These are phyloP conservation scores for Rhizodiscina lignyota DNA, from an alignment of 495 filamentous ascomycete species.

Conservation along the genomic window DNA sequence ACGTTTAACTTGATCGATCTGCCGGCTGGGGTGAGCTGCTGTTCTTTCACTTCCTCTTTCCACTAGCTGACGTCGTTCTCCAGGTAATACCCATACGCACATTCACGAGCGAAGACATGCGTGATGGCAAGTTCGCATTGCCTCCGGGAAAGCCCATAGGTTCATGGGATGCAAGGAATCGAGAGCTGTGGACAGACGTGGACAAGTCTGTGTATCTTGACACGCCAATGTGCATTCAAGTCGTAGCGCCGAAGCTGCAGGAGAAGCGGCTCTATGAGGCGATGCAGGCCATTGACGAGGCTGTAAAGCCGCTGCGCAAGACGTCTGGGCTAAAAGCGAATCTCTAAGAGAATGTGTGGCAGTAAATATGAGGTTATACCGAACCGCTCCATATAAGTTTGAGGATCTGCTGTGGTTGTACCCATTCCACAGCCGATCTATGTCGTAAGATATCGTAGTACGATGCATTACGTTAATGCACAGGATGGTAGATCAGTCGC, in stretches of 20 bases:
- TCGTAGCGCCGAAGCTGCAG: slow-evolving; percentile 40
- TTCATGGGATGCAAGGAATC: slow-evolving; percentile 46
- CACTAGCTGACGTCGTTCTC: background rate
- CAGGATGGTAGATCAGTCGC: too few relatives aligned
- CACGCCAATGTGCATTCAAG: slow-evolving; percentile 39
- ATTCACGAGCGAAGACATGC: too few relatives aligned
- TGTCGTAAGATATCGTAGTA: too few relatives aligned
- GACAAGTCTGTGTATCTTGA: slow-evolving; percentile 39
- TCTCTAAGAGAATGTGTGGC: too few relatives aligned
- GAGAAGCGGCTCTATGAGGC: slow-evolving; percentile 38
- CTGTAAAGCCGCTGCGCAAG: slow-evolving; percentile 10
- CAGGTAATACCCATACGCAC: too few relatives aligned
- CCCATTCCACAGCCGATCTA: too few relatives aligned
- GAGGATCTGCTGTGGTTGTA: too few relatives aligned
- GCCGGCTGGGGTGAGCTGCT: slow-evolving; percentile 29
- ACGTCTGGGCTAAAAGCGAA: too few relatives aligned
- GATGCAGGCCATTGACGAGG: slow-evolving; percentile 30
- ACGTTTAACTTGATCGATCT: slow-evolving; percentile 45
- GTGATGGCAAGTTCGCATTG: slow-evolving; percentile 35
- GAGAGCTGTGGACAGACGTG: slow-evolving; percentile 34
- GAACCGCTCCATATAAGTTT: too few relatives aligned
- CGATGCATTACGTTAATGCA: too few relatives aligned
- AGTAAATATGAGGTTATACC: too few relatives aligned
- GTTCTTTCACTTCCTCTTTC: background rate
- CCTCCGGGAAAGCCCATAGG: slow-evolving; percentile 21